Conservation (phyloP, 768 basidiomycete species). For the Exidia glandulosa region DNA sequence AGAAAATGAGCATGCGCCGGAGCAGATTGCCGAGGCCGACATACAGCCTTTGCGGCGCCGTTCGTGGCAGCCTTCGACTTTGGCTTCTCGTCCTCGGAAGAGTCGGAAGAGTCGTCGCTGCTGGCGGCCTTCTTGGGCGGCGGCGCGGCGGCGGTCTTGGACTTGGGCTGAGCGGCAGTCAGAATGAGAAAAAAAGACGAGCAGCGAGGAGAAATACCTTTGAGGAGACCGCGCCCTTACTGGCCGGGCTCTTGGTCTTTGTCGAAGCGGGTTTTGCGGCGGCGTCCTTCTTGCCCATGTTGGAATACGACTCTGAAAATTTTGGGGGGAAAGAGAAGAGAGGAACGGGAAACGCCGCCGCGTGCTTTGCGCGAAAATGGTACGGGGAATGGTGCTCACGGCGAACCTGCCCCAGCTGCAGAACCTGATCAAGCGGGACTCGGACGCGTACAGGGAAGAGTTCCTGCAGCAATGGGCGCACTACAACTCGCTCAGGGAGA, state of each 20-base stretch:
- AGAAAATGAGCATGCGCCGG: too few relatives aligned
- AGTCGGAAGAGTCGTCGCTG: constrained; percentile 5
- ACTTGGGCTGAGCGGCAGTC: background rate
- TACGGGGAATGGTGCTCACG: constrained; percentile 62
- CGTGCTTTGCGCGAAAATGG: background rate
- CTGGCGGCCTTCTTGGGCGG: constrained; percentile 2
- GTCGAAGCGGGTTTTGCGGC: background rate
- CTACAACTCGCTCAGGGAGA: constrained; percentile 77
- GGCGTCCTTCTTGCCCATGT: constrained; percentile 3
- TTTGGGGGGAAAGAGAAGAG: background rate
- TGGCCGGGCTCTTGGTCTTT: background rate
- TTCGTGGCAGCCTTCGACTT: constrained; percentile 23
- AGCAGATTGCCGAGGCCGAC: too few relatives aligned
- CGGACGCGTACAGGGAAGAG: constrained; percentile 83
- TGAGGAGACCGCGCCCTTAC: background rate
- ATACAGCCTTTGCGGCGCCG: background rate
- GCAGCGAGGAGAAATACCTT: background rate
- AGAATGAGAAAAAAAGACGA: background rate
- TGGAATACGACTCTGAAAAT: background rate
- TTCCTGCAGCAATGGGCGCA: constrained; percentile 96
- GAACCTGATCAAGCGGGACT: constrained; percentile 93
- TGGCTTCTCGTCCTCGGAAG: constrained; percentile 9
- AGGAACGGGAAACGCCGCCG: background rate
- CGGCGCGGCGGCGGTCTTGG: constrained; percentile 1
- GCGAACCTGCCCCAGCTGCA: constrained; percentile 91